Evolutionary conservation across 805 yeast species (phyloP).

Genomic region (Torulaspora franciscae): DNA sequence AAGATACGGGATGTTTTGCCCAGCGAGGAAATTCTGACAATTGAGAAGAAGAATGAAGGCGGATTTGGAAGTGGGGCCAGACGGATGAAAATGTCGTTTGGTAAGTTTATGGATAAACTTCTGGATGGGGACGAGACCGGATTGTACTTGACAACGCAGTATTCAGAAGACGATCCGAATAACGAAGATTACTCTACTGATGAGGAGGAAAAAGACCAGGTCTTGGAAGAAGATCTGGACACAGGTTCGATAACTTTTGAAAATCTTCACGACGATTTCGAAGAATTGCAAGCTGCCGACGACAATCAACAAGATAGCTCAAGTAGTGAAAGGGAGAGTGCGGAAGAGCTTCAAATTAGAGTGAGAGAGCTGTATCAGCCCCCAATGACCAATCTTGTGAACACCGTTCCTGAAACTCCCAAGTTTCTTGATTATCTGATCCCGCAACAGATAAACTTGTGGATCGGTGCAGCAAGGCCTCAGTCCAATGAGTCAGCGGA

Average conservation of each 20-base stretch:
- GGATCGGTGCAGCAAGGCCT: slow-evolving; percentile 53
- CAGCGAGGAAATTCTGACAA: slow-evolving; percentile 41
- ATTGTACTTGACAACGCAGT: slow-evolving; percentile 67
- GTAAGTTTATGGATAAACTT: slow-evolving; percentile 44
- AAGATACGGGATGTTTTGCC: slow-evolving; percentile 38
- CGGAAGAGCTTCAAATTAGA: slow-evolving; percentile 40
- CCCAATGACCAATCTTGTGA: slow-evolving; percentile 49
- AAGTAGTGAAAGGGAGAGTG: slow-evolving; percentile 19
- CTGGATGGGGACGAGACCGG: slow-evolving; percentile 39
- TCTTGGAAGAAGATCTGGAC: slow-evolving; percentile 19
- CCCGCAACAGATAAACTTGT: slow-evolving; percentile 69
- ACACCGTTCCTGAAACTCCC: slow-evolving; percentile 41
- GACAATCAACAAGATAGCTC: slow-evolving; percentile 17
- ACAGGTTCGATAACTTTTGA: slow-evolving; percentile 20
- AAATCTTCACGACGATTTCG: slow-evolving; percentile 29
- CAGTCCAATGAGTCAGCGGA: slow-evolving; percentile 10
- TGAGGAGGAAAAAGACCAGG: slow-evolving; percentile 23
- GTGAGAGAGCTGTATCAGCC: slow-evolving; percentile 52
- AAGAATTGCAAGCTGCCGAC: slow-evolving; percentile 25
- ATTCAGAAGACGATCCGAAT: slow-evolving; percentile 42
- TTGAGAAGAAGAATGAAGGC: slow-evolving; percentile 52
- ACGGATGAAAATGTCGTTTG: slow-evolving; percentile 48
- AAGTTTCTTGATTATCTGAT: slow-evolving; percentile 40
- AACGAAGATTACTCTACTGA: slow-evolving; percentile 23
- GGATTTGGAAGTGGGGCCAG: slow-evolving; percentile 67